These are phyloP conservation scores for Sungouiozyma ichnusensis DNA, from an alignment of 805 yeast genomes.

Conservation along the genomic window DNA sequence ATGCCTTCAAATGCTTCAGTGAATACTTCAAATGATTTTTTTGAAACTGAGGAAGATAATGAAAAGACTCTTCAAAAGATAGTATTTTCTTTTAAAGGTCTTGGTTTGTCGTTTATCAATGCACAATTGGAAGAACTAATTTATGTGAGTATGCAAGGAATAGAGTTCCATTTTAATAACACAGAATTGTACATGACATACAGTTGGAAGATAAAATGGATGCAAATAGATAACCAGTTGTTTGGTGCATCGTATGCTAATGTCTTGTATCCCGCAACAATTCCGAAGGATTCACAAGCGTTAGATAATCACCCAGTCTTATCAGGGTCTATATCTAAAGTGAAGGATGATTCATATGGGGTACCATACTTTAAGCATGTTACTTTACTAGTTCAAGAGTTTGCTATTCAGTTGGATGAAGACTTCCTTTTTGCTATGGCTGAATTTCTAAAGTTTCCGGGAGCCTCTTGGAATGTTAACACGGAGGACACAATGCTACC, in stretches of 20 bases:
- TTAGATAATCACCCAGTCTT: slow-evolving; percentile 84
- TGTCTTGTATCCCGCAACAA: slow-evolving; percentile 76
- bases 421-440: slow-evolving; percentile 75
- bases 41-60: slow-evolving; percentile 39
- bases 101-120: slow-evolving; percentile 80
- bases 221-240: slow-evolving; percentile 86
- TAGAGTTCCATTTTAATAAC: slow-evolving; percentile 71
- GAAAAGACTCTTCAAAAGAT: slow-evolving; percentile 31
- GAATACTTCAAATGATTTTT: slow-evolving; percentile 33
- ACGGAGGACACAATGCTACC: slow-evolving; percentile 7
- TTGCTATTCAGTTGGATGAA: slow-evolving; percentile 89
- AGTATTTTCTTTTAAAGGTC: slow-evolving; percentile 62
- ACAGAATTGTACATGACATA: slow-evolving; percentile 76
- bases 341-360: slow-evolving; percentile 86
- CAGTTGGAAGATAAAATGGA: slow-evolving; percentile 80
- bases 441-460: slow-evolving; percentile 73
- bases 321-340: slow-evolving; percentile 72
- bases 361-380: slow-evolving; percentile 86
- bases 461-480: slow-evolving; percentile 56
- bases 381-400: slow-evolving; percentile 77
- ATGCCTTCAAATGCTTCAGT: slow-evolving; percentile 15
- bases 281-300: slow-evolving; percentile 76
- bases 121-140: slow-evolving; percentile 64
- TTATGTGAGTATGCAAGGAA: slow-evolving; percentile 71
- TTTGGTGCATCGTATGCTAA: slow-evolving; percentile 86